A percentile compares a stretch with the other conserved stretches of the same genome.
Evolutionary conservation across 768 basidiomycete genomes (phyloP).

Genomic region (Mycena albidolilacea): DNA sequence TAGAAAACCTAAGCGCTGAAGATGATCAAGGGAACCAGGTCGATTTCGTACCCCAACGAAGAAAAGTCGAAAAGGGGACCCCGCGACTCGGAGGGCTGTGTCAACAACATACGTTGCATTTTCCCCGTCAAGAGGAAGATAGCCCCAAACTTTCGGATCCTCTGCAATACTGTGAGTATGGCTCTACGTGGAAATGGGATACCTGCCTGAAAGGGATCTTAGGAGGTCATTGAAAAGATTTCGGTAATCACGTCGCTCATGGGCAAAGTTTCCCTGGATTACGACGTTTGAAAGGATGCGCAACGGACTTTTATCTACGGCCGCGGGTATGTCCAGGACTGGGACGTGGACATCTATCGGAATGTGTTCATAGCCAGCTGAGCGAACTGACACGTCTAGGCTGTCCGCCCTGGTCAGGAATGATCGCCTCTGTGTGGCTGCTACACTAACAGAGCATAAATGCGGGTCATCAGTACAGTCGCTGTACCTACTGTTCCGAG

Average conservation of each 20-base stretch:
- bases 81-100: conserved; percentile 42
- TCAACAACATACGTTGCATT: conserved; percentile 42
- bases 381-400: conserved; percentile 45
- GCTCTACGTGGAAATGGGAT: background rate
- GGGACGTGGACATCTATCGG: conserved; percentile 55
- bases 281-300: conserved; percentile 54
- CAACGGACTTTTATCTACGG: conserved; percentile 39
- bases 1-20: background rate
- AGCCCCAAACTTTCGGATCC: conserved; percentile 54
- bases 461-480: too few relatives aligned
- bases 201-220: conserved; percentile 49
- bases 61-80: conserved; percentile 51
- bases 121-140: conserved; percentile 47
- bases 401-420: conserved; percentile 51
- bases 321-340: conserved; percentile 49
- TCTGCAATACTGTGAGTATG: conserved; percentile 41
- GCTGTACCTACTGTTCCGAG: conserved; percentile 58
- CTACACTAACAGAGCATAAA: too few relatives aligned
- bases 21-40: background rate
- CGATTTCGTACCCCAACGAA: conserved; percentile 47
- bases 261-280: conserved; percentile 56
- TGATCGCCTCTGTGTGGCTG: conserved; percentile 44
- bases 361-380: conserved; percentile 52
- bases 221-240: conserved; percentile 52
- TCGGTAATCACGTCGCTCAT: conserved; percentile 53